These are phyloP conservation scores for Ambrosia artemisiifolia DNA, from an alignment of 129 eudicot genomes.

Conservation along the genomic window DNA sequence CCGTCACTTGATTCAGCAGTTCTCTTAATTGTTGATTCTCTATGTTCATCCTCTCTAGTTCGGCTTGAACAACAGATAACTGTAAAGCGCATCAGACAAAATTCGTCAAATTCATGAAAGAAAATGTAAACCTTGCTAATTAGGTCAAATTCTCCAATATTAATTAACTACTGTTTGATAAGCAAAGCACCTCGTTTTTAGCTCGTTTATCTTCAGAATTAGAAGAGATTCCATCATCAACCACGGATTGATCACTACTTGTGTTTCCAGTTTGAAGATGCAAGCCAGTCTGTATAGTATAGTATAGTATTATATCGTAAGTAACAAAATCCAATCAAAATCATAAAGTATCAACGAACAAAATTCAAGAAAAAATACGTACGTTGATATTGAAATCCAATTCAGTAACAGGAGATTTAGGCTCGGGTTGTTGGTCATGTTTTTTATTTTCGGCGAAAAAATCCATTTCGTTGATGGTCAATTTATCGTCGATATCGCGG, in stretches of 20 bases:
- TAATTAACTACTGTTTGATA: too few relatives aligned
- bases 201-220: constrained; percentile 53
- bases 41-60: constrained; percentile 40
- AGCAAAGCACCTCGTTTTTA: constrained; percentile 49
- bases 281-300: constrained; percentile 51
- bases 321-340: too few relatives aligned
- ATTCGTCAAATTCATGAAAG: background rate
- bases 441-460: constrained; percentile 50
- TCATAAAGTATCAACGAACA: background rate
- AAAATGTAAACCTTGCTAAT: background rate
- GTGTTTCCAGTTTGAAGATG: constrained; percentile 58
- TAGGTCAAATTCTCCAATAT: background rate
- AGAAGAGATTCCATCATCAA: constrained; percentile 54
- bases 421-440: constrained; percentile 10
- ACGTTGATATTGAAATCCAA: constrained; percentile 56
- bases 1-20: constrained; percentile 43
- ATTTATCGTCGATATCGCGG: background rate
- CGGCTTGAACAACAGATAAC: constrained; percentile 51
- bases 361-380: constrained; percentile 1
- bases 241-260: constrained; percentile 59
- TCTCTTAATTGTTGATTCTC: constrained; percentile 55
- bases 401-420: constrained; percentile 14
- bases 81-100: constrained; percentile 12
- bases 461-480: constrained; percentile 52
- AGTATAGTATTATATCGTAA: background rate